Evolutionary conservation across 2,329 filamentous ascomycete species (phyloP), one percentile per base, ranked within the genome.

Genomic region (Pyrenophora graminea): DNA sequence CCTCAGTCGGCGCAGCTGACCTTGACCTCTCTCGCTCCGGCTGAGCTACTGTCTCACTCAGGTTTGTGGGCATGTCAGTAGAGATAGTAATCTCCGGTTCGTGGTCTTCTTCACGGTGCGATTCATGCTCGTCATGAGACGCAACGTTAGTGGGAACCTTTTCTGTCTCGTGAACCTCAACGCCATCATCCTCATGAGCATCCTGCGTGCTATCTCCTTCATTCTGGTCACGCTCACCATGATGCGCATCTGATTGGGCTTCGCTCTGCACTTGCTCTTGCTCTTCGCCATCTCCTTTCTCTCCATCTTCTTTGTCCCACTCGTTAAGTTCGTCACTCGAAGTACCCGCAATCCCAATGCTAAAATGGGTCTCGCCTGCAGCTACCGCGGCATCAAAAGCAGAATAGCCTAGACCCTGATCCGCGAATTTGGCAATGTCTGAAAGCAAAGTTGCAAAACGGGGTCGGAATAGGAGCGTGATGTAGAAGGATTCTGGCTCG

Each of bases 341-440:
- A n/a, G 60, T 42, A 31, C 53, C 49, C 13, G 61, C 55, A 15
- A 51, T 48, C 3, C 56, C 41, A 7, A 57, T 55, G 36, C 46
- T 62, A 47, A 70, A 70, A 21, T 59, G 57, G 4, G 65, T 68
- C 36, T 68, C 58, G 13, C 66, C 66, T 42, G 65, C 55, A 47
- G 58, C 54, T 8, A 71, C 59, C 12, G 62, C 62, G 32, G 68
- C 62, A 10, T 62, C 51, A 19, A 84, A 71, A 25, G 80, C 74
- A 2, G 81, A 80, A 48, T 84, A 74, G 10, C 84, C 84, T 67
- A 82, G 82, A 15, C 85, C 83, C 59, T 82, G 76, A 17, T 77
- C 75, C 49, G 79, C 83, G 62, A 79, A 80, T 57, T 77, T 71
- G 38, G 76, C 73, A 39, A 88, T 75, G 55, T 79, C 76, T 31